Base-by-base conservation (phyloP, 208 protist genomes). In the Acanthamoeba sp. region DNA sequence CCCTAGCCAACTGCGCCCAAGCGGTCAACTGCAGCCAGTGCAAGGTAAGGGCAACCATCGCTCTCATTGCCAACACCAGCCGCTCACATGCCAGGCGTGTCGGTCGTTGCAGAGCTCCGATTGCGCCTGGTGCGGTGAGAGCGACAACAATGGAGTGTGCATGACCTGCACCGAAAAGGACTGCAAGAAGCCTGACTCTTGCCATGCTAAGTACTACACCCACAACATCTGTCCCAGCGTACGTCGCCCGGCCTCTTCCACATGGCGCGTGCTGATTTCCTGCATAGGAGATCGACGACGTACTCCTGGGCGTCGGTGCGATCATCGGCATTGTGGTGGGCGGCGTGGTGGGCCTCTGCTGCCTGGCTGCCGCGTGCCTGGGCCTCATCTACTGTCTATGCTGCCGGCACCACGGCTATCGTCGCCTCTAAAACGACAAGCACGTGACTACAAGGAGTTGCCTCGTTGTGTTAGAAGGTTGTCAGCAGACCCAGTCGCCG, bases 141-240 rank as follows among this genome's bases (percentile, higher is more conserved):
- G 34, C 27, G 66, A 76, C n/a, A 36, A 36, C 66, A 76, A 76
- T 2, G 66, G 66, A 3, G 1, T 38, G 7, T 76, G 66, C 66
- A 2, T 38, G 32, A 12, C 2, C 66, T 76, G 66, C 29, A 40
- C 9, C 3, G 66, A 9, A 5, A 40, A 76, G 32, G 27, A 40
- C 66, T 76, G 32, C 12, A 76, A 76, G 32, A n/a, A 36, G 66
- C 66, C 66, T 10, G 66, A 32, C n/a, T 42, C 32, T 3, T 76
- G 66, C n/a, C 2, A 76, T 3, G 2, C 2, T 9, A 76, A 76
- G n/a, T 76, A 76, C 66, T 76, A 42, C 66, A 76, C 66, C 18
- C 66, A 76, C 66, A 76, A 76, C 66, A n/a, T 76, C 18, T 76
- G 66, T n/a, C 66, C 66, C 66, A 76, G 66, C 66, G 66, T 76